Conservation (phyloP, 2,329 filamentous ascomycete genomes). For the Xylariaceae sp. region DNA sequence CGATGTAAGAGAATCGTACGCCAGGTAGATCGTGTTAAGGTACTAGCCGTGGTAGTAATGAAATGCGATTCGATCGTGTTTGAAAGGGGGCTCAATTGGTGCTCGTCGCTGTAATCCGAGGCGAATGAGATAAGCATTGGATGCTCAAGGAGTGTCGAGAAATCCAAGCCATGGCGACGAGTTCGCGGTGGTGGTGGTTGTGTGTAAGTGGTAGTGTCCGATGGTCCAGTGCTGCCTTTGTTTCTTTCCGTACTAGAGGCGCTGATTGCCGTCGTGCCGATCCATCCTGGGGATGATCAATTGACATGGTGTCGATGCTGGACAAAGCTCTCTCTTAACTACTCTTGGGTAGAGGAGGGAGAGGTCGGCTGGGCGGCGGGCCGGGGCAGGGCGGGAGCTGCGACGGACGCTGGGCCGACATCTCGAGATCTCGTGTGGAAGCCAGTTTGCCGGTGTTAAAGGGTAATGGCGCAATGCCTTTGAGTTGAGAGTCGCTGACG, state of each 20-base stretch:
- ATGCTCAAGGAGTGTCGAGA: constrained; percentile 8
- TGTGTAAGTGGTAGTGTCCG: constrained; percentile 4
- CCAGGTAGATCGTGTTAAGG: not conserved
- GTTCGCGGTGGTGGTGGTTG: not conserved
- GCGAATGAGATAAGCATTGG: constrained; percentile 12
- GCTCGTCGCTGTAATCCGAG: constrained; percentile 10
- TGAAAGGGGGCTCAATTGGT: constrained; percentile 5
- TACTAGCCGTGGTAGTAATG: not conserved
- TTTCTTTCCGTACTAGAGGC: constrained; percentile 14
- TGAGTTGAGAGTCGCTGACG: not conserved
- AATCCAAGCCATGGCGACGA: not conserved
- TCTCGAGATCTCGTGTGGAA: constrained; percentile 34
- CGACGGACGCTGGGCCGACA: constrained; percentile 58
- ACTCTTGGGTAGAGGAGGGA: constrained; percentile 60
- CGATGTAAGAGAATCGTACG: not conserved
- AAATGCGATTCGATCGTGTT: not conserved
- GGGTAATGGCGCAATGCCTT: constrained; percentile 17
- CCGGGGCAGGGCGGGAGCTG: constrained; percentile 64
- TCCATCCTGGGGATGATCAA: constrained; percentile 18
- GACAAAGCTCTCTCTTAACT: constrained; percentile 35
- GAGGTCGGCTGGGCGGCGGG: constrained; percentile 58
- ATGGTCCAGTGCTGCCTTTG: constrained; percentile 19
- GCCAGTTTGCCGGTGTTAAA: constrained; percentile 28
- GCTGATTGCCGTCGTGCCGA: constrained; percentile 18
- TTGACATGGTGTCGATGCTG: constrained; percentile 14